Evolutionary conservation across 2,329 filamentous ascomycete species (phyloP).

Genomic region (Xylariaceae sp.): DNA sequence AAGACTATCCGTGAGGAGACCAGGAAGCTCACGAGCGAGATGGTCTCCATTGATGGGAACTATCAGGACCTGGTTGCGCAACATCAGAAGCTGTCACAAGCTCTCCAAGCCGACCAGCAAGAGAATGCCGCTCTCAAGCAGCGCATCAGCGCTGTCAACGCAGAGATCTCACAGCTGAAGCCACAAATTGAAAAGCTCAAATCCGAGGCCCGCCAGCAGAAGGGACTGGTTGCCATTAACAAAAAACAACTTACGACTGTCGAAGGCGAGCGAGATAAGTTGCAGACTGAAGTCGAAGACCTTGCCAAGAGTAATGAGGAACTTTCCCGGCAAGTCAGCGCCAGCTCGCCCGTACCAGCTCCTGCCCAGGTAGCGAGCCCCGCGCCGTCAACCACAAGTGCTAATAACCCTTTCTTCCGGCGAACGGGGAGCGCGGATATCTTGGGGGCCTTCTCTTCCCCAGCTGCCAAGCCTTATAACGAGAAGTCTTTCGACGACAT

Average conservation of each 20-base stretch:
- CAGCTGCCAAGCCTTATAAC: conserved; percentile 39
- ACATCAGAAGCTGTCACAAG: conserved; percentile 67
- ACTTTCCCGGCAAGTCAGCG: conserved; percentile 46
- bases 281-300: conserved; percentile 72
- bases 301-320: conserved; percentile 60
- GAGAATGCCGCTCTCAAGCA: conserved; percentile 85
- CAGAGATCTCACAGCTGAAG: conserved; percentile 76
- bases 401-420: conserved; percentile 94
- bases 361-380: conserved; percentile 61
- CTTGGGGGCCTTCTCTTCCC: conserved; percentile 48
- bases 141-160: conserved; percentile 75
- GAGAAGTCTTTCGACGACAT: conserved; percentile 79
- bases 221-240: conserved; percentile 94
- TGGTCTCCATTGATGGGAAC: conserved; percentile 73
- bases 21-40: conserved; percentile 76
- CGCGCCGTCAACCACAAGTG: conserved; percentile 61
- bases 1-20: conserved; percentile 71
- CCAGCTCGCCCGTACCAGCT: conserved; percentile 42
- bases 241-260: conserved; percentile 93
- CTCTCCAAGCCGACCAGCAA: conserved; percentile 78
- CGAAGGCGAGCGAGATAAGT: conserved; percentile 81
- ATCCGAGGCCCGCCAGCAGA: conserved; percentile 88
- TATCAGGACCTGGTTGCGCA: conserved; percentile 78
- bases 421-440: conserved; percentile 58
- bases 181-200: conserved; percentile 90